Conservation (phyloP, 495 filamentous ascomycete genomes). For the Evernia prunastri region DNA sequence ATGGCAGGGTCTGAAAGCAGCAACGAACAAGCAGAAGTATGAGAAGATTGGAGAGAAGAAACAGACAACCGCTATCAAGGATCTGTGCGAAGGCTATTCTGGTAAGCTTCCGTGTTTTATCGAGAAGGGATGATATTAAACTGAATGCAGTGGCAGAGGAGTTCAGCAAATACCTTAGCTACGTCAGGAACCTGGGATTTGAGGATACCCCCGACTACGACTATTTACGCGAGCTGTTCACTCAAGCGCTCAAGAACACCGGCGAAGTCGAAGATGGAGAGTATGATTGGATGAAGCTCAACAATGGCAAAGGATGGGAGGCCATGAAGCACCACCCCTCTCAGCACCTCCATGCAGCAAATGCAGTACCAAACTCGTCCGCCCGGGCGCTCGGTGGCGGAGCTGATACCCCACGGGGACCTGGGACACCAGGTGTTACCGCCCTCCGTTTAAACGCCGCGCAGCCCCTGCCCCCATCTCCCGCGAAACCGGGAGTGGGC, state of each 20-base stretch:
- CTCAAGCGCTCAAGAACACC: constrained; percentile 88
- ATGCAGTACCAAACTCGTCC: constrained; percentile 66
- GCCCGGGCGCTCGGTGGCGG: constrained; percentile 68
- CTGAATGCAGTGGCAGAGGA: constrained; percentile 54
- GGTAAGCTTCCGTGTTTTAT: constrained; percentile 38
- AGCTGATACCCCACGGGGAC: constrained; percentile 52
- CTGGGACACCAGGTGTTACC: constrained; percentile 58
- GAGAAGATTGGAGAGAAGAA: constrained; percentile 99
- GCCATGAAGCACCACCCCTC: constrained; percentile 79
- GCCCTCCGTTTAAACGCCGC: constrained; percentile 94
- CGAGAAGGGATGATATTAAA: constrained; percentile 18
- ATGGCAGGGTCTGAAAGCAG: constrained; percentile 98
- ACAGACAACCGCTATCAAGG: constrained; percentile 93
- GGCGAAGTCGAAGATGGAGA: constrained; percentile 97
- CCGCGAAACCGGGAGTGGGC: constrained; percentile 70
- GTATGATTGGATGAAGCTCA: constrained; percentile 99
- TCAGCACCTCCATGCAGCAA: constrained; percentile 67
- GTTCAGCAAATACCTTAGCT: constrained; percentile 94
- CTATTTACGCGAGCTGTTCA: constrained; percentile 92
- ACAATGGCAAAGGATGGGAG: constrained; percentile 93
- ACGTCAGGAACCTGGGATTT: constrained; percentile 96
- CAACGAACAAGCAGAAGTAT: constrained; percentile 99
- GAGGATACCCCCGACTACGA: constrained; percentile 99
- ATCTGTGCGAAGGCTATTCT: constrained; percentile 92
- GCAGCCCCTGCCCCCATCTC: constrained; percentile 85